Evolutionary conservation across 2,329 filamentous ascomycete genomes (phyloP).

Genomic region (Fusarium gaditjirri): DNA sequence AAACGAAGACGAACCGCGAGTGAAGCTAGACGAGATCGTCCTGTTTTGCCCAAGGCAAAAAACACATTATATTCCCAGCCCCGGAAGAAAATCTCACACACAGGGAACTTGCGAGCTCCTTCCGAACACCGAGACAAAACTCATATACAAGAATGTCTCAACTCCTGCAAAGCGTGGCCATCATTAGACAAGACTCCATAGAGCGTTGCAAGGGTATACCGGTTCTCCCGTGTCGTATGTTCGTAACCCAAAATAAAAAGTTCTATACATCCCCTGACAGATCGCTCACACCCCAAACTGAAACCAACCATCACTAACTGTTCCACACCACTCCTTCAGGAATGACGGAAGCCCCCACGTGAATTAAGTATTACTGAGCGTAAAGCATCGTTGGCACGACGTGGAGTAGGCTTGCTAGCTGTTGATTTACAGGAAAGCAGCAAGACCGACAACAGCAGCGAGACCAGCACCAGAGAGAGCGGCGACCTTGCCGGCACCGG

Average conservation of each 20-base stretch:
- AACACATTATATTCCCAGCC: slow-evolving; percentile 50
- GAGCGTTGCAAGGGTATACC: slow-evolving; percentile 46
- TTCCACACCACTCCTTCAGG: slow-evolving; percentile 50
- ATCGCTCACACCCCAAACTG: slow-evolving; percentile 37
- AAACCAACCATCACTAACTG: slow-evolving; percentile 45
- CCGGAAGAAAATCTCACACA: slow-evolving; percentile 45
- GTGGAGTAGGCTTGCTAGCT: slow-evolving; percentile 50
- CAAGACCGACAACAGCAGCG: slow-evolving; percentile 69
- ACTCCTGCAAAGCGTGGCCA: slow-evolving; percentile 46
- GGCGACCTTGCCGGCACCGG: slow-evolving; percentile 66
- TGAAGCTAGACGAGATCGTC: slow-evolving; percentile 43
- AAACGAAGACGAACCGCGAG: slow-evolving; percentile 37
- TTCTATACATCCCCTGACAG: slow-evolving; percentile 50
- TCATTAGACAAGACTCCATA: slow-evolving; percentile 48
- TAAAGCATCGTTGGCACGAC: slow-evolving; percentile 54
- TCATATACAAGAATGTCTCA: slow-evolving; percentile 46
- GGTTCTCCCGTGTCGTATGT: slow-evolving; percentile 50
- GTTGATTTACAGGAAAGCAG: slow-evolving; percentile 68
- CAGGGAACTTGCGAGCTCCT: slow-evolving; percentile 40
- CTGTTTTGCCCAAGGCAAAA: slow-evolving; percentile 40
- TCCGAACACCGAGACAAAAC: slow-evolving; percentile 44
- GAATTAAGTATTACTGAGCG: slow-evolving; percentile 55
- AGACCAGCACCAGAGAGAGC: slow-evolving; percentile 68
- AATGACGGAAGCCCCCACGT: slow-evolving; percentile 50
- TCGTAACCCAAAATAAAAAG: slow-evolving; percentile 48